Evolutionary conservation across 352 stramenopile species (phyloP).

Genomic region (Discostella stelligera): DNA sequence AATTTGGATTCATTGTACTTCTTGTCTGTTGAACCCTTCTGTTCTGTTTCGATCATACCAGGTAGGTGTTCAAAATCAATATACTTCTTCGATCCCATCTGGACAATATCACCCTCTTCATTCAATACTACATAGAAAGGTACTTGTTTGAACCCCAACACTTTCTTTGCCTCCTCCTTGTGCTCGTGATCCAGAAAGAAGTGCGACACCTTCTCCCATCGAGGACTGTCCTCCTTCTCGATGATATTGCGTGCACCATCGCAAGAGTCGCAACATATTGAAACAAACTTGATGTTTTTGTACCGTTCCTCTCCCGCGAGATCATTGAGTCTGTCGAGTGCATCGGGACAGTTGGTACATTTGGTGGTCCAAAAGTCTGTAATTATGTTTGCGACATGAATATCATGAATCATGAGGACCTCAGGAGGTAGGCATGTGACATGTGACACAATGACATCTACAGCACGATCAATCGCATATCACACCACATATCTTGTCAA

Average conservation of each 20-base stretch:
- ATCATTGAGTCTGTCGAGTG: conserved; percentile 70
- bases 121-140: conserved; percentile 81
- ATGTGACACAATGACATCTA: conserved; percentile 1
- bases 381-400: not conserved
- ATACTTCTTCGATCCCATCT: conserved; percentile 64
- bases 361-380: conserved; percentile 83
- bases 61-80: conserved; percentile 72
- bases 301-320: conserved; percentile 63
- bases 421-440: not conserved
- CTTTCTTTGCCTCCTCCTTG: conserved; percentile 73
- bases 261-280: conserved; percentile 74
- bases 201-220: conserved; percentile 68
- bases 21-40: not conserved
- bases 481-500: not conserved
- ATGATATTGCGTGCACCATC: conserved; percentile 80
- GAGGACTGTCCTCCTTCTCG: conserved; percentile 58
- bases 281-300: conserved; percentile 70
- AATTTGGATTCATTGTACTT: conserved; percentile 13
- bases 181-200: conserved; percentile 73
- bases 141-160: conserved; percentile 75
- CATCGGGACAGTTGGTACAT: conserved; percentile 74
- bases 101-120: conserved; percentile 63
- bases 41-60: conserved; percentile 22
- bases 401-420: conserved; percentile 3
- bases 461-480: not conserved